These are phyloP conservation scores for Blastobotrys raffinosifermentans DNA, from an alignment of 1,139 yeast genomes.

Conservation along the genomic window DNA sequence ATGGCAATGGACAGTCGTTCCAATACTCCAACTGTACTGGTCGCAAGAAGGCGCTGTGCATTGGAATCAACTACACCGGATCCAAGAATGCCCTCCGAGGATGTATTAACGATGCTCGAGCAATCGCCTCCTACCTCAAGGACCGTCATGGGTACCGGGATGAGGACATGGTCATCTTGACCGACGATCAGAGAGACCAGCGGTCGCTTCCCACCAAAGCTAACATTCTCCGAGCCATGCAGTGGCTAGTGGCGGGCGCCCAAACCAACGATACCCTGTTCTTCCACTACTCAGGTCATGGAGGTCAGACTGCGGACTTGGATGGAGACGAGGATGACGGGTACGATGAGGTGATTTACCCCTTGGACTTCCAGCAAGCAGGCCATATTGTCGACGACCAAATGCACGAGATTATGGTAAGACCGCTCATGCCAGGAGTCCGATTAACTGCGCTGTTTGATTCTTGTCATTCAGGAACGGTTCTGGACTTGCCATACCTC, in stretches of 20 bases:
- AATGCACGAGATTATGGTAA: slow-evolving; percentile 77
- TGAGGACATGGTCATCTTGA: slow-evolving; percentile 79
- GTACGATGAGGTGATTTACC: slow-evolving; percentile 82
- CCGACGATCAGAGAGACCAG: slow-evolving; percentile 63
- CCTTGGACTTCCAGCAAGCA: slow-evolving; percentile 70
- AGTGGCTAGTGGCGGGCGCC: slow-evolving; percentile 82
- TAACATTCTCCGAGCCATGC: slow-evolving; percentile 81
- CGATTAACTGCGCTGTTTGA: slow-evolving; percentile 85
- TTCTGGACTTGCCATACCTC: slow-evolving; percentile 78
- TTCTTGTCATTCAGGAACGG: slow-evolving; percentile 93
- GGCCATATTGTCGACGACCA: slow-evolving; percentile 82
- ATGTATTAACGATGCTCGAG: slow-evolving; percentile 61
- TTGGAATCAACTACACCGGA: slow-evolving; percentile 86
- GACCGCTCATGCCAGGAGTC: slow-evolving; percentile 72
- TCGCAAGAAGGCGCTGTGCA: slow-evolving; percentile 67
- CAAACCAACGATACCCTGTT: slow-evolving; percentile 61
- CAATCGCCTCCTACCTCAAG: slow-evolving; percentile 35
- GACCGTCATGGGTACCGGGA: slow-evolving; percentile 57
- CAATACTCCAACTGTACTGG: slow-evolving; percentile 78
- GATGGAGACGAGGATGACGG: slow-evolving; percentile 94
- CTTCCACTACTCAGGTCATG: slow-evolving; percentile 92
- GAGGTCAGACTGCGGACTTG: slow-evolving; percentile 72
- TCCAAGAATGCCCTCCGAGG: slow-evolving; percentile 67
- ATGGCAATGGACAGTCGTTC: slow-evolving; percentile 34
- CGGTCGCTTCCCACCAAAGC: slow-evolving; percentile 68